phyloP scores from a whole-genome alignment of 2,329 filamentous ascomycete genomes.

The Fusarium chaquense region DNA sequence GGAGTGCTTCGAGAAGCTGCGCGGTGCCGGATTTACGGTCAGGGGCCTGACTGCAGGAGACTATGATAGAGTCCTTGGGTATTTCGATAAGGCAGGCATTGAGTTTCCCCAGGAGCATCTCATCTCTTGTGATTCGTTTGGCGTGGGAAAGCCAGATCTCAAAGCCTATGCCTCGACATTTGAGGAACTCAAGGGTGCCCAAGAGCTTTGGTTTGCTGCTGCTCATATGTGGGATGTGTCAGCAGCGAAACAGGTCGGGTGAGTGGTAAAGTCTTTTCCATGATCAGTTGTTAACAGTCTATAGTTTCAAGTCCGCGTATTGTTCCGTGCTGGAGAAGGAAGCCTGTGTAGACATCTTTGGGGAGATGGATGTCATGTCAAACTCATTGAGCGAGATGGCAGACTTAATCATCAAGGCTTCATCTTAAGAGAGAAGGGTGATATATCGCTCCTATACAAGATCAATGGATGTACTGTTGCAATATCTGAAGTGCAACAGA shows the following conservation, averaged over 20 bases:
- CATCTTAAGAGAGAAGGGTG: neutral
- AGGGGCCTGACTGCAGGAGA: slow-evolving; percentile 36
- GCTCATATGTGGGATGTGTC: slow-evolving; percentile 41
- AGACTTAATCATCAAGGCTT: slow-evolving; percentile 31
- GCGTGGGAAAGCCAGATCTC: slow-evolving; percentile 36
- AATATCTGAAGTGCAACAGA: too few relatives aligned
- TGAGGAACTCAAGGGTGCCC: slow-evolving; percentile 27
- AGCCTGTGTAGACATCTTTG: slow-evolving; percentile 33
- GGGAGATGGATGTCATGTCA: slow-evolving; percentile 41
- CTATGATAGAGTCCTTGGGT: slow-evolving; percentile 28
- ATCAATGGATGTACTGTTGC: neutral
- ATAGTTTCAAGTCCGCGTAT: slow-evolving; percentile 38
- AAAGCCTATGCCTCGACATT: slow-evolving; percentile 39
- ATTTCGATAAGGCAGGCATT: slow-evolving; percentile 33
- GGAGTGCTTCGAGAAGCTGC: slow-evolving; percentile 37
- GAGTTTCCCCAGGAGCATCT: slow-evolving; percentile 34
- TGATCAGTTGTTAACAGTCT: neutral
- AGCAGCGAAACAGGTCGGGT: slow-evolving; percentile 37
- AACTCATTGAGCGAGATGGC: slow-evolving; percentile 36
- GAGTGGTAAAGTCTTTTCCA: neutral
- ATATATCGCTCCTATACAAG: rapidly evolving
- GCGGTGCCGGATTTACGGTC: slow-evolving; percentile 31
- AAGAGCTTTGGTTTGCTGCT: slow-evolving; percentile 40
- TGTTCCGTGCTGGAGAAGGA: slow-evolving; percentile 38
- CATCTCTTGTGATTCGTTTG: slow-evolving; percentile 35